Base-by-base conservation (phyloP, 768 basidiomycete genomes). In the Termitomyces sp. region DNA sequence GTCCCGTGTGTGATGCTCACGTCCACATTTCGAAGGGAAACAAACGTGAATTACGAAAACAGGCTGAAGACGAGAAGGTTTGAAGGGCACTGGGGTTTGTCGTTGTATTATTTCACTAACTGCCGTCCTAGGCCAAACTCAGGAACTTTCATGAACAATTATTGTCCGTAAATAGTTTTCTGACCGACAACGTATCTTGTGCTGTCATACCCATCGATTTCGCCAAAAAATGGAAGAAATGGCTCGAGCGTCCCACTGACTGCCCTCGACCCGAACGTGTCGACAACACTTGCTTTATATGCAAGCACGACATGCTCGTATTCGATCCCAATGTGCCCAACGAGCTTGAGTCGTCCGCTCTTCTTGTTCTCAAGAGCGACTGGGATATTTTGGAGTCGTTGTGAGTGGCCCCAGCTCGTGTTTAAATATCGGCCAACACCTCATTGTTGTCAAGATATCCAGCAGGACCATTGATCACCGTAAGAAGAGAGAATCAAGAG, bases 31-130 rank as follows among this genome's bases (percentile, higher is more conserved):
- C 83, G 7, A 83, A 80, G 67, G 86, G 85, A 67, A 86, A 85
- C 62, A 88, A 82, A 66, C 82, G 79, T 45, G 86, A 84, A 64
- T 64, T 81, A 46, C 85, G 88, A 45, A 86, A 80, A 70, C 82
- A 78, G 59, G 88, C 88, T 31, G 92, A 92, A 69, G 85, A 88
- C 20, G 92, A 93, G 74, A 92, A 91, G 85, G 92, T 88, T 57
- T 34, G 59, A 53, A 37, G n/a, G 54, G 17, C 40, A 47, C 43
- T 45, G 40, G 62, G 34, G 68, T 51, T 61, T 60, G 45, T 50
- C 20, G 15, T 14, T 12, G 37, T 38, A 17, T 17, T 25, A 51
- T 38, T 60, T 29, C 12, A 42, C 63, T 68, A 60, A 68, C 61
- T 45, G 37, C 51, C 54, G 63, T 56, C 42, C 62, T 25, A 92